phyloP scores from a whole-genome alignment of 2,329 filamentous ascomycete species.

The Xylariaceae sp. region DNA sequence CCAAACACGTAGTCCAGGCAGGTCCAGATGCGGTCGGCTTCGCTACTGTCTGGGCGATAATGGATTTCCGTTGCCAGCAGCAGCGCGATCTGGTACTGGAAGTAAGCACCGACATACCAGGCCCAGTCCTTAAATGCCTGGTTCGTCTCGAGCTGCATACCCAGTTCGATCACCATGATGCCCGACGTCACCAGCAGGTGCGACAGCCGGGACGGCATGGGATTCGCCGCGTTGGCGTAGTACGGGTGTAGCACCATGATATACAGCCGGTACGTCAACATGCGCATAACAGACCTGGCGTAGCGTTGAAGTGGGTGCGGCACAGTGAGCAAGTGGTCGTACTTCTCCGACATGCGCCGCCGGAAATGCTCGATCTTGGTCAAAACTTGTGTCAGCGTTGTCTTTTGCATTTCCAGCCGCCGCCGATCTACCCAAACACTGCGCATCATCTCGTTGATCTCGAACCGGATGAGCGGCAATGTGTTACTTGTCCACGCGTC shows the following conservation, averaged over 20 bases:
- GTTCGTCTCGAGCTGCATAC: slow-evolving; percentile 42
- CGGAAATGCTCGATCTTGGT: slow-evolving; percentile 65
- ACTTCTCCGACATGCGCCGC: slow-evolving; percentile 58
- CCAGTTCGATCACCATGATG: slow-evolving; percentile 44
- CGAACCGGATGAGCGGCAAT: slow-evolving; percentile 62
- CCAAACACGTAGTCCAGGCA: slow-evolving; percentile 69
- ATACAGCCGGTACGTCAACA: slow-evolving; percentile 58
- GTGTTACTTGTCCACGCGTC: slow-evolving; percentile 63
- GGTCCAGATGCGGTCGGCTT: slow-evolving; percentile 63
- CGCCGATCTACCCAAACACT: slow-evolving; percentile 64
- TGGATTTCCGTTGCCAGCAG: slow-evolving; percentile 64
- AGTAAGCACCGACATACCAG: slow-evolving; percentile 67
- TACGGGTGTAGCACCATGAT: slow-evolving; percentile 66
- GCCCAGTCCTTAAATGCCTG: slow-evolving; percentile 50
- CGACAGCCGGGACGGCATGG: slow-evolving; percentile 57
- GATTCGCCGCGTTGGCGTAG: slow-evolving; percentile 41
- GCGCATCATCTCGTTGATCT: slow-evolving; percentile 68
- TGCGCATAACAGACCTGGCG: slow-evolving; percentile 58
- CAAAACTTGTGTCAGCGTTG: slow-evolving; percentile 58
- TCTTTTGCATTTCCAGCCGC: slow-evolving; percentile 56
- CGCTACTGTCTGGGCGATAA: slow-evolving; percentile 48
- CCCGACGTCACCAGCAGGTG: slow-evolving; percentile 60
- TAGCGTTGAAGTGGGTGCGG: slow-evolving; percentile 56
- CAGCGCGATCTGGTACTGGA: slow-evolving; percentile 67
- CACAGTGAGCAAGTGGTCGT: slow-evolving; percentile 57